These are phyloP conservation scores for Trichophyton equinum DNA, from an alignment of 2,329 filamentous ascomycete species.

Conservation along the genomic window DNA sequence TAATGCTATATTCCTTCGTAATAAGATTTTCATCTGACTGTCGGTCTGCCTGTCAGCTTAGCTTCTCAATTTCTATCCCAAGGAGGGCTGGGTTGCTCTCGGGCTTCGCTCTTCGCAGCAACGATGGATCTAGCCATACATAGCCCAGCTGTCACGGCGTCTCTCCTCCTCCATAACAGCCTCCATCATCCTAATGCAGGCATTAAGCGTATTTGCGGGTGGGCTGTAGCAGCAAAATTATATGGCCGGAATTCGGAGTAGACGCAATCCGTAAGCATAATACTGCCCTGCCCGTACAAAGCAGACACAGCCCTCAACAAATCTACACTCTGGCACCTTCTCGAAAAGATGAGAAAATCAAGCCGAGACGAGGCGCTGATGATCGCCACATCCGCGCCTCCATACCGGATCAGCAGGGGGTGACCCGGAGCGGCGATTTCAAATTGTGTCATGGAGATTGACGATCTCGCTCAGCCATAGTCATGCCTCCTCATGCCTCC, in stretches of 20 bases:
- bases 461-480: background rate
- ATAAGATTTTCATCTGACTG: background rate
- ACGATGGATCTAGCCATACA: background rate
- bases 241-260: background rate
- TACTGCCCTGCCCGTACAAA: background rate
- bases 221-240: background rate
- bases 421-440: background rate
- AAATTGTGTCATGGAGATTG: background rate
- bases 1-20: background rate
- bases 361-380: background rate
- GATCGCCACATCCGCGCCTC: background rate
- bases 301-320: background rate
- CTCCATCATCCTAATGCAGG: background rate
- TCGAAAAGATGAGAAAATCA: background rate
- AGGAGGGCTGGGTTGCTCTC: background rate
- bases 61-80: background rate
- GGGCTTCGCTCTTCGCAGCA: constrained; percentile 2
- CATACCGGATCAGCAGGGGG: background rate
- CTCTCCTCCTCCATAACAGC: background rate
- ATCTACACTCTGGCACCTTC: background rate
- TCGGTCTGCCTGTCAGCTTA: no score
- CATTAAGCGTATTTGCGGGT: background rate
- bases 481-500: background rate
- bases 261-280: background rate
- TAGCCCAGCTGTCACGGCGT: background rate